Percentiles rank a stretch among this genome's conserved stretches.
Evolutionary conservation across 371 early-diverging fungal species (phyloP).

Genomic region (Apophysomyces sp.): DNA sequence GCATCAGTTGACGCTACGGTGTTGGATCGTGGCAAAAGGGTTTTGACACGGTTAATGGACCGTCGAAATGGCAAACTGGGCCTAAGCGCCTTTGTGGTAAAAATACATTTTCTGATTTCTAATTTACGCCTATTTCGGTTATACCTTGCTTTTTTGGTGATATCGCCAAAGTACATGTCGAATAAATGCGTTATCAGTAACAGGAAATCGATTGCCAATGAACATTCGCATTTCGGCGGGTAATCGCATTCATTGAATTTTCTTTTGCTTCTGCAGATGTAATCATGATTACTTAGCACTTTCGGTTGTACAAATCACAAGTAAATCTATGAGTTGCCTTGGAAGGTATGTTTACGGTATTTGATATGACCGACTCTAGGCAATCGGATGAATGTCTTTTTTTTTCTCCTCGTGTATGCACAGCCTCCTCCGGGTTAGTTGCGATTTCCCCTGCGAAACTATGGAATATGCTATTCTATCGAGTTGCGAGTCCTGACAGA

Average conservation of each 20-base stretch:
- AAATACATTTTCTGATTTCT: not conserved
- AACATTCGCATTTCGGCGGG: not conserved
- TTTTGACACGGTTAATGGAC: no score
- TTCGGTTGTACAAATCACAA: not conserved
- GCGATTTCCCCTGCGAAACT: not conserved
- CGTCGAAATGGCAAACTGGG: not conserved
- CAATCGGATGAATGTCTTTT: no score
- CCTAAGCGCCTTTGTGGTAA: not conserved
- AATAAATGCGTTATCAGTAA: not conserved
- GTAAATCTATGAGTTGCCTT: not conserved
- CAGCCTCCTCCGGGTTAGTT: not conserved
- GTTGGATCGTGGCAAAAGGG: no score
- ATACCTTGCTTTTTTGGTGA: not conserved
- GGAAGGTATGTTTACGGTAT: not conserved
- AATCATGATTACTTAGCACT: not conserved
- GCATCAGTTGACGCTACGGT: no score
- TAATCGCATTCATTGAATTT: slow-evolving; percentile 2
- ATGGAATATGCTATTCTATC: no score
- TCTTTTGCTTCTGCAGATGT: not conserved
- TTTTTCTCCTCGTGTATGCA: not conserved
- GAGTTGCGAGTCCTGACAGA: not conserved
- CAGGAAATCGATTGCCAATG: not conserved
- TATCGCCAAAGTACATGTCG: not conserved
- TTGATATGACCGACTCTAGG: not conserved
- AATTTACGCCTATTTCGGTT: not conserved